phyloP scores from a whole-genome alignment of 2,329 filamentous ascomycete genomes.

The Colletotrichum scovillei region DNA sequence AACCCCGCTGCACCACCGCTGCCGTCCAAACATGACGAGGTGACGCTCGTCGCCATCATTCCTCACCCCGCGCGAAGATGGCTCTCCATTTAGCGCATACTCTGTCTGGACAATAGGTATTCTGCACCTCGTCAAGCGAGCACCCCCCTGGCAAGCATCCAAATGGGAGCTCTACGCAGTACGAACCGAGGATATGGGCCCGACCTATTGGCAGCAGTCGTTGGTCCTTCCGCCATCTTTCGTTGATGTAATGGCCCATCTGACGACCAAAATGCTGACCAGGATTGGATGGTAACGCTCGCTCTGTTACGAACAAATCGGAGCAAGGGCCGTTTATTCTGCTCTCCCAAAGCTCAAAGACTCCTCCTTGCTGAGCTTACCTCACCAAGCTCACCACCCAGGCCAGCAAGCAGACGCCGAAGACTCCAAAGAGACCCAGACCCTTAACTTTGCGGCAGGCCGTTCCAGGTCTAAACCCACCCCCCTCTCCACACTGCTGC shows the following conservation, averaged over 20 bases:
- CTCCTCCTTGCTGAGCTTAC: not conserved
- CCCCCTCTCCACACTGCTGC: constrained; percentile 17
- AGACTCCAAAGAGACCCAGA: not conserved
- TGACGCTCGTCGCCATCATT: constrained; percentile 12
- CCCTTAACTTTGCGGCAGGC: not conserved
- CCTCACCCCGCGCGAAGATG: constrained; percentile 1
- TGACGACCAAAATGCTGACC: not conserved
- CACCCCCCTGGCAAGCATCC: not conserved
- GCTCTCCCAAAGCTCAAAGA: not conserved
- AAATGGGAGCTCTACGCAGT: not conserved
- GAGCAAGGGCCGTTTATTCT: not conserved
- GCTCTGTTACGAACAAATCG: not conserved
- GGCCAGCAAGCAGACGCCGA: not conserved
- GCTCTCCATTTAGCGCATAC: not conserved
- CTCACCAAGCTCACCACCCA: not conserved
- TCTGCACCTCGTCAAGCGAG: not conserved
- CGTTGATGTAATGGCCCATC: constrained; percentile 17
- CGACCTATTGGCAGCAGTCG: not conserved
- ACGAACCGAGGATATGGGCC: constrained; percentile 14
- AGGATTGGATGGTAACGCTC: constrained; percentile 10
- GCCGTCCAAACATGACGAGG: constrained; percentile 13
- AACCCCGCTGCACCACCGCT: not conserved
- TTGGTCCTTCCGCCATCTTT: not conserved
- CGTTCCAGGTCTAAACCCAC: not conserved
- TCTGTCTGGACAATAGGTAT: not conserved